Conservation (phyloP, 306 rosid species). For the Inga leiocalycina region DNA sequence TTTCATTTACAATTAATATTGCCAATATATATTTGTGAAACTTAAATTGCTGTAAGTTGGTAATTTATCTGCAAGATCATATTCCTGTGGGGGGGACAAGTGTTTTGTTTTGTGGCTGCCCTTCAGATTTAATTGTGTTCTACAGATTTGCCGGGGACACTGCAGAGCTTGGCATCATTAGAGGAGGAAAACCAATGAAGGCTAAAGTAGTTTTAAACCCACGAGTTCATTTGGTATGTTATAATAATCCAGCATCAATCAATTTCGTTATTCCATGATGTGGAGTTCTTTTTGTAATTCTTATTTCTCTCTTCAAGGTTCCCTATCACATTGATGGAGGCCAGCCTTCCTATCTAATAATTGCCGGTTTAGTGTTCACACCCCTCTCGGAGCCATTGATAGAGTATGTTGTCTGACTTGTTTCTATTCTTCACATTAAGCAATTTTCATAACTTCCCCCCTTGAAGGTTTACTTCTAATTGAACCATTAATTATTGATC, state of each 20-base stretch:
- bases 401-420: conserved; percentile 61
- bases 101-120: conserved; percentile 18
- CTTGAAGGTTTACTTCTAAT: background rate
- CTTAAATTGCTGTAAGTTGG: background rate
- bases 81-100: background rate
- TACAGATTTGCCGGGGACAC: conserved; percentile 94
- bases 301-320: conserved; percentile 54
- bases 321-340: conserved; percentile 86
- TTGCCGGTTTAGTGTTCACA: conserved; percentile 96
- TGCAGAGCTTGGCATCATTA: conserved; percentile 85
- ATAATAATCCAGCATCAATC: conserved; percentile 24
- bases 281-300: conserved; percentile 37
- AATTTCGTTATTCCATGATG: conserved; percentile 26
- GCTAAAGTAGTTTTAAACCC: conserved; percentile 68
- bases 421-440: conserved; percentile 15
- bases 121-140: conserved; percentile 25
- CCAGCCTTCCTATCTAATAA: conserved; percentile 91
- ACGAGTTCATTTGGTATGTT: conserved; percentile 86
- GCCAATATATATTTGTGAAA: conserved; percentile 17
- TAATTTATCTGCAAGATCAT: background rate
- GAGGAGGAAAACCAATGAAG: conserved; percentile 71
- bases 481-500: conserved; percentile 32
- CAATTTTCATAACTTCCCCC: background rate
- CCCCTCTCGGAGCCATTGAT: conserved; percentile 96
- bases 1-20: conserved; percentile 3